Evolutionary conservation across 2,329 filamentous ascomycete genomes (phyloP), one percentile per base, ranked within the genome.

Genomic region (Chalaropsis ovoidea): DNA sequence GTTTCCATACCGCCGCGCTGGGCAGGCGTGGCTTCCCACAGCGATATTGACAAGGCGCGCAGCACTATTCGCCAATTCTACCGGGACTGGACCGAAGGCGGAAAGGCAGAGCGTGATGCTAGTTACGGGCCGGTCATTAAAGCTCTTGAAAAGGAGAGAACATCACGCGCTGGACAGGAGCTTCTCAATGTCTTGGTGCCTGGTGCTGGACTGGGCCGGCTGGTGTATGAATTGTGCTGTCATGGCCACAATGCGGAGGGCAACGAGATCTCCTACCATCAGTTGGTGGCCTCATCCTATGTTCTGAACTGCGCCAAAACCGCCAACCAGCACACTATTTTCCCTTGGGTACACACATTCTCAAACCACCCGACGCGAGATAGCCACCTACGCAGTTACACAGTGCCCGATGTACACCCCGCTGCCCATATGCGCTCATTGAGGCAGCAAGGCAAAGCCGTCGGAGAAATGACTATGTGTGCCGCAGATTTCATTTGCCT

Each of bases 201-300:
- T 0, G 94, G 94, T 0, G 92, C 93, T 3, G 94, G 94, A 0
- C 79, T 99, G 1, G 94, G 90, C 2, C 83, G 94, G 15, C 78
- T 97, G 1, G 89, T 97, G 0, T 95, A 95, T 71, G 94, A 99
- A 56, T 79, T 97, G 15, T 90, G 87, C 72, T 78, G 77, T 35
- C 79, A 78, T 0, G 92, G 94, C 11, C 95, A 86, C 74, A 77
- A 82, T 11, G 83, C 85, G 0, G 91, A 96, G 74, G 93, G 93
- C 35, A 97, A 96, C 72, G 89, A 99, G 76, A 95, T 97, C 68
- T 96, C 92, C 2, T 97, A 95, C 72, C 94, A 99, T 74, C 90
- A 96, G 74, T 82, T 99, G n/a, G 80, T 97, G 67, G 90, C 90
- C 1, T 95, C 89, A 5, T 84, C 82, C 0, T 86, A 89, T 72